Evolutionary conservation across 2,329 filamentous ascomycete genomes (phyloP), one percentile per base, ranked within the genome.

Genomic region (Torrubiella hemipterigena): DNA sequence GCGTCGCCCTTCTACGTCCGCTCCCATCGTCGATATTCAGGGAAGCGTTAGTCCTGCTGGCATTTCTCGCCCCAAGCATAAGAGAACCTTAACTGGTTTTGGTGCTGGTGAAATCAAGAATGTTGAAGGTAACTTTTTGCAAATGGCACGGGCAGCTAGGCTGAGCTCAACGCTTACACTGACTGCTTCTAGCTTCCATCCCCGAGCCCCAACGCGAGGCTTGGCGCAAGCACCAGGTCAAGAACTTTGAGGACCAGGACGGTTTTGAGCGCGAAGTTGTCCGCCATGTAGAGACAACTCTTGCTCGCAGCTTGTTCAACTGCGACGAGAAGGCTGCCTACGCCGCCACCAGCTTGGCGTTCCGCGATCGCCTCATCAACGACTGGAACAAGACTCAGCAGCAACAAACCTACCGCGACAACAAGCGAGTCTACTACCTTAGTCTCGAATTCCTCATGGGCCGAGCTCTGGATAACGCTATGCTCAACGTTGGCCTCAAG

Each of bases 361-460:
- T 98, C 61, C 76, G 91, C 49, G 89, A 98, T 55, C 79, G 86
- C 31, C 67, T 98, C 51, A 79, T 98, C 49, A 78, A 91, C 40
- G 85, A 93, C 45, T 98, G 91, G 91, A 98, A 96, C 64, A 86
- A 80, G 60, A 98, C 91, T 28, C 91, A 98, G 63, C 91, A 98
- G 64, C 79, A 80, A 38, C 91, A 98, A 60, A 95, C 89, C 0
- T 85, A 82, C 48, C 69, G 73, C 35, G 91, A 96, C 53, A 77
- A 76, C 58, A 98, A 98, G 70, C 77, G 91, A 38, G 73, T 98
- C 45, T 98, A 98, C 64, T 98, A 98, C 54, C 73, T 98, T 38
- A 95, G 87, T 44, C 74, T 98, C 36, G 91, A 98, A 59, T 98
- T 98, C 49, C 63, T 98, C 48, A 98, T 98, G 91, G 91, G 91